Evolutionary conservation across 371 early-diverging fungal species (phyloP), one percentile per base, ranked within the genome.

Genomic region (Dichotomocladium elegans): DNA sequence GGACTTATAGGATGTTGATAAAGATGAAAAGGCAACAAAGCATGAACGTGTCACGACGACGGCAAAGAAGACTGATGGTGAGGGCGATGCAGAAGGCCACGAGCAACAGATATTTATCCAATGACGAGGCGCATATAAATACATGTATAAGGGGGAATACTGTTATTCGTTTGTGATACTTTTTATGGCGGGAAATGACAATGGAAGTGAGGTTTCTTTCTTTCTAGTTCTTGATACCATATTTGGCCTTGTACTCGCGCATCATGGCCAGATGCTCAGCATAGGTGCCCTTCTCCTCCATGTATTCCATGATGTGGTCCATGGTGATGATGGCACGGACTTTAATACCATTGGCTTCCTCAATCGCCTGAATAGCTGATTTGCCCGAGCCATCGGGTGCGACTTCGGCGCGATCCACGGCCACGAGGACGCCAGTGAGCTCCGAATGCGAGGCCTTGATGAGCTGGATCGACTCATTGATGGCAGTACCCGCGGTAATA

Each of bases 401-500:
- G 26, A 78, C 57, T 78, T 98, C 98, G 62, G 93, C 92, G 46
- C 98, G 83, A 66, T 98, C 96, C 14, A 98, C 82, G 6, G 95
- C 93, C 14, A 98, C 92, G 19, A 96, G 66, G 5, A 98, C 92
- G 50, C 94, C 96, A 6, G 79, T 79, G 44, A 92, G 66, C 24
- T 72, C 52, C 14, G 92, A 93, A 5, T 66, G 59, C 56, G 75
- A 63, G 21, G 60, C 68, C 61, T 77, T 53, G 46, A 98, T 92
- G 50, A 96, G 81, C 26, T 71, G 84, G 30, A 96, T 80, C 22
- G 85, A 83, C 66, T 98, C 95, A 40, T 92, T 79, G 64, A 98
- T 95, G 12, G 99, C 96, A 4, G 99, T 98, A 30, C 98, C 99
- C 14, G 97, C 97, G 5, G 99, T 97, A 64, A 97, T 96, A 19